These are phyloP conservation scores for Cynanchum wilfordii DNA, from an alignment of 257 asterid species.

Conservation along the genomic window DNA sequence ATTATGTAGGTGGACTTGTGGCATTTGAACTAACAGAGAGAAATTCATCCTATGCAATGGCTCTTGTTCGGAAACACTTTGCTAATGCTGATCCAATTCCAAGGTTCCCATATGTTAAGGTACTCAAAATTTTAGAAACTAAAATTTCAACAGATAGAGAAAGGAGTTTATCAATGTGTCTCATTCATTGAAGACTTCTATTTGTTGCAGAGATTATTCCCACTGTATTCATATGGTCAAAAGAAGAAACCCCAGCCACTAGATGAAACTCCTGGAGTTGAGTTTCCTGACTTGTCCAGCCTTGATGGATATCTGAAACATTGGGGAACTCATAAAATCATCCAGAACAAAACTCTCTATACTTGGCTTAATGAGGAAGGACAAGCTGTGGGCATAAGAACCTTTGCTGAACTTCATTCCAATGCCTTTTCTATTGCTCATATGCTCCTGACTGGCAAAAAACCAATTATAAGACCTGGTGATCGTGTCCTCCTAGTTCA, in stretches of 20 bases:
- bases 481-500: slow-evolving; percentile 74
- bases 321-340: slow-evolving; percentile 57
- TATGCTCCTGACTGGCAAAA: slow-evolving; percentile 56
- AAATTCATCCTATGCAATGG: slow-evolving; percentile 66
- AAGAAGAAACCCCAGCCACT: slow-evolving; percentile 37
- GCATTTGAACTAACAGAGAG: slow-evolving; percentile 93
- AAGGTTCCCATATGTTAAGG: slow-evolving; percentile 68
- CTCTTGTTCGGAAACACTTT: slow-evolving; percentile 53
- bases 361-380: slow-evolving; percentile 78
- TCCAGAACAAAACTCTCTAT: slow-evolving; percentile 50
- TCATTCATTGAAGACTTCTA: slow-evolving; percentile 14
- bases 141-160: background rate
- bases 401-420: slow-evolving; percentile 51
- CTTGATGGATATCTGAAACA: slow-evolving; percentile 62
- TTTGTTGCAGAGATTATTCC: slow-evolving; percentile 54
- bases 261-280: slow-evolving; percentile 46
- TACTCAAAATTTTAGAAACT: slow-evolving; percentile 25
- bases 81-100: slow-evolving; percentile 50
- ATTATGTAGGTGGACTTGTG: slow-evolving; percentile 76
- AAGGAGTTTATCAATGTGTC: background rate
- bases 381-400: slow-evolving; percentile 37
- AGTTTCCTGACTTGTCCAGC: slow-evolving; percentile 55
- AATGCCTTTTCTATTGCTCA: slow-evolving; percentile 68
- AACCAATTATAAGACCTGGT: slow-evolving; percentile 56
- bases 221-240: slow-evolving; percentile 30